phyloP scores from a whole-genome alignment of 352 stramenopile genomes.

The Phytophthora foliorum region DNA sequence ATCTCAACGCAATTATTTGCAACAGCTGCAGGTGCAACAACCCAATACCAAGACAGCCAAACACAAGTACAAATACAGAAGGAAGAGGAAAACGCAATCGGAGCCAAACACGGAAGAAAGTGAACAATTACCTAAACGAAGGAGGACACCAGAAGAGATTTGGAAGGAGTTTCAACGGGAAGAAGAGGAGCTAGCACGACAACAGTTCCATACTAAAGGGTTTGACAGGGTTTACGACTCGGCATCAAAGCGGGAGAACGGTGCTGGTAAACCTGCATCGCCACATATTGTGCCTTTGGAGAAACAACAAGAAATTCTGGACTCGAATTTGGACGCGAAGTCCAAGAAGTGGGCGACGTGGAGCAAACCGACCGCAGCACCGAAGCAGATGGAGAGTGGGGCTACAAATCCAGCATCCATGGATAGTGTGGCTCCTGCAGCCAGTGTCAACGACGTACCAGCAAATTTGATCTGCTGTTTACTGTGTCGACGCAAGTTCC shows the following conservation, averaged over 20 bases:
- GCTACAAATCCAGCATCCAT: background rate
- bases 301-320: slow-evolving; percentile 46
- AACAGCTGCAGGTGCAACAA: slow-evolving; percentile 28
- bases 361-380: slow-evolving; percentile 30
- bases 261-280: background rate
- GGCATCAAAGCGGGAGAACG: background rate
- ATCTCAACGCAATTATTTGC: slow-evolving; percentile 64
- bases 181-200: slow-evolving; percentile 70
- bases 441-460: background rate
- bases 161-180: slow-evolving; percentile 76
- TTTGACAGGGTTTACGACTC: slow-evolving; percentile 70
- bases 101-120: slow-evolving; percentile 3
- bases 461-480: slow-evolving; percentile 56
- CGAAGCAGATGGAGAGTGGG: background rate
- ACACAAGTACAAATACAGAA: slow-evolving; percentile 28
- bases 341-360: slow-evolving; percentile 51
- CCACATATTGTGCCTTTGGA: slow-evolving; percentile 4
- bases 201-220: slow-evolving; percentile 66
- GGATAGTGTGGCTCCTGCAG: background rate
- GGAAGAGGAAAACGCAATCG: slow-evolving; percentile 21
- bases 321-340: slow-evolving; percentile 50
- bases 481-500: slow-evolving; percentile 80
- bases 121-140: slow-evolving; percentile 18
- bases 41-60: slow-evolving; percentile 10
- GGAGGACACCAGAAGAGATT: slow-evolving; percentile 71